phyloP scores from a whole-genome alignment of 2,329 filamentous ascomycete species.

The Alternaria gaisen region DNA sequence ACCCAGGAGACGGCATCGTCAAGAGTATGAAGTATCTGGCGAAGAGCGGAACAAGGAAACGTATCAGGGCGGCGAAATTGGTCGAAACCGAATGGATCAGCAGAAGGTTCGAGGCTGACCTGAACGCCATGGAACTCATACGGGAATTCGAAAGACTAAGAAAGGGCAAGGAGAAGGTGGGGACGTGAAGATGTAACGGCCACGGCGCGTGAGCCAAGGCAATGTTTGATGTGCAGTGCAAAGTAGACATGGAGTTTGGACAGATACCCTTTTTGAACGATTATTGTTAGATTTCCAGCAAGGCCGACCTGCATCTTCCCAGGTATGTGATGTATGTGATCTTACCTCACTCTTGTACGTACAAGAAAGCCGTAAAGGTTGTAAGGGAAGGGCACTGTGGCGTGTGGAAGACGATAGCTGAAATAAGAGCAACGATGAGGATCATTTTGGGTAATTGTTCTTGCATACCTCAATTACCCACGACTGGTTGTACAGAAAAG shows the following conservation, averaged over 20 bases:
- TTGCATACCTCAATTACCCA: neutral
- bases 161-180: slow-evolving; percentile 4
- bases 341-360: neutral
- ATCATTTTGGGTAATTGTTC: neutral
- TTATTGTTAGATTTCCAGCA: neutral
- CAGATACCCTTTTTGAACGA: neutral
- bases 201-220: neutral
- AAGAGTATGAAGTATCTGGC: slow-evolving; percentile 23
- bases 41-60: slow-evolving; percentile 15
- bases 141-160: slow-evolving; percentile 9
- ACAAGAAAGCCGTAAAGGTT: neutral
- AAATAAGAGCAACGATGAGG: neutral
- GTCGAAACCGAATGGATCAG: slow-evolving; percentile 16
- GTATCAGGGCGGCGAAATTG: slow-evolving; percentile 9
- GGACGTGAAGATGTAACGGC: neutral
- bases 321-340: neutral
- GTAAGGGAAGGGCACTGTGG: neutral
- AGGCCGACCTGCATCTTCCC: neutral
- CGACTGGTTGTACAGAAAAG: too few relatives aligned
- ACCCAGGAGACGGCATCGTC: slow-evolving; percentile 26
- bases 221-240: neutral
- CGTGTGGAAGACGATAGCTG: neutral
- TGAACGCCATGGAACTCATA: slow-evolving; percentile 8
- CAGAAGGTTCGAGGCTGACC: neutral
- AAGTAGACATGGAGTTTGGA: neutral